A percentile compares a stretch with the other conserved stretches of the same genome.
phyloP scores from a whole-genome alignment of 768 basidiomycete species.

The Lactarius hengduanensis region DNA sequence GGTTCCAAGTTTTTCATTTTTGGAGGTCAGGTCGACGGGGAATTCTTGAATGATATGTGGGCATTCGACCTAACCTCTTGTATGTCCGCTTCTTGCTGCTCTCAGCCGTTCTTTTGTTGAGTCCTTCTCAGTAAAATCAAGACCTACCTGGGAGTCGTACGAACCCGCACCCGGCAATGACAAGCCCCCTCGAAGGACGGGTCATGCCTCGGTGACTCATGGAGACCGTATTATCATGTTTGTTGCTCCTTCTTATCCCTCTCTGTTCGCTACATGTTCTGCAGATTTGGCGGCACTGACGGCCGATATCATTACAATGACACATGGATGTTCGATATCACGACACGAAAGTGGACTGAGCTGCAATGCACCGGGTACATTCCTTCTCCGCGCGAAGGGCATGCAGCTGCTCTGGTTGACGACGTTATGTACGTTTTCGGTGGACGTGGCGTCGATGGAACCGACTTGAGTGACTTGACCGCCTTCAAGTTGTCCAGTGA shows the following conservation, averaged over 20 bases:
- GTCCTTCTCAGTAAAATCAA: constrained; percentile 64
- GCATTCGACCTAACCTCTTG: constrained; percentile 92
- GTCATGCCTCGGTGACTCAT: constrained; percentile 83
- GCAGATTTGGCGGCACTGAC: constrained; percentile 97
- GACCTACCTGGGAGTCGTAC: constrained; percentile 78
- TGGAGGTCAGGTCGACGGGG: constrained; percentile 93
- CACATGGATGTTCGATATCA: constrained; percentile 91
- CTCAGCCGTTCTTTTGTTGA: constrained; percentile 16
- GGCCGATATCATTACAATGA: constrained; percentile 99
- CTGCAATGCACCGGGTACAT: constrained; percentile 96
- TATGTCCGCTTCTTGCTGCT: constrained; percentile 42
- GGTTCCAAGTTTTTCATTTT: constrained; percentile 93
- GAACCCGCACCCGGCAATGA: constrained; percentile 57
- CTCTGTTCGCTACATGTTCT: constrained; percentile 12
- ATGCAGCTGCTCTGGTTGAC: constrained; percentile 93
- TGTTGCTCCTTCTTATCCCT: constrained; percentile 24
- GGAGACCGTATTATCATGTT: constrained; percentile 48
- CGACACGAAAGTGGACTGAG: constrained; percentile 82
- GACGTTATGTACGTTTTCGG: constrained; percentile 98
- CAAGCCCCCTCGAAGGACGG: constrained; percentile 80
- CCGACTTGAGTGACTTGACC: constrained; percentile 90
- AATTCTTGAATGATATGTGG: constrained; percentile 95
- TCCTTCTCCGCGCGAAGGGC: constrained; percentile 92
- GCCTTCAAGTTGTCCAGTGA: constrained; percentile 97
- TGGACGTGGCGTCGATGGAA: constrained; percentile 94